A percentile compares a stretch with the other conserved stretches of the same genome.
Conservation (phyloP, 179 eudicot species). For the Spergularia azorica region DNA sequence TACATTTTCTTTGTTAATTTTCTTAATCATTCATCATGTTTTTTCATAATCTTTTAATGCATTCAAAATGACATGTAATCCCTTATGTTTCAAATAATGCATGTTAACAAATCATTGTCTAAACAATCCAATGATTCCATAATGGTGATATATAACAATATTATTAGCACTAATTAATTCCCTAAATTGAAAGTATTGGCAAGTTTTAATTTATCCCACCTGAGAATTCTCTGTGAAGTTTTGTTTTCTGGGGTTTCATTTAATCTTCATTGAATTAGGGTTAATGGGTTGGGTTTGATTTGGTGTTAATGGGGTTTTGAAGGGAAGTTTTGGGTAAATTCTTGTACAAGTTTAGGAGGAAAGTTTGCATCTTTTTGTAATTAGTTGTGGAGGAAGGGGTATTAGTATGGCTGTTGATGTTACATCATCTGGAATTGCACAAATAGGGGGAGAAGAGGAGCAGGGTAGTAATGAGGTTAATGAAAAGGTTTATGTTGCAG, state of each 20-base stretch:
- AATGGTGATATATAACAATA: too few relatives aligned
- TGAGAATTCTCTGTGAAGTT: conserved; percentile 9
- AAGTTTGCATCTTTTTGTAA: conserved; percentile 4
- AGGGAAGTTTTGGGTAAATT: neutral
- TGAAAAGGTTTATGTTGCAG: conserved; percentile 68
- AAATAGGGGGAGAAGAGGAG: neutral
- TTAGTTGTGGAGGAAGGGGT: neutral
- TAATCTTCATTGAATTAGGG: neutral
- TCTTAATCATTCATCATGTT: too few relatives aligned
- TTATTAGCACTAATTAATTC: neutral
- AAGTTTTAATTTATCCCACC: neutral
- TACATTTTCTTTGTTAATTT: too few relatives aligned
- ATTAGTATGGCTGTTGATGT: neutral
- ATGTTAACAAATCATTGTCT: too few relatives aligned
- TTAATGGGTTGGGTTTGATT: conserved; percentile 6
- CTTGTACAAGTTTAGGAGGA: neutral
- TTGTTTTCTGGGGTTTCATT: conserved; percentile 7
- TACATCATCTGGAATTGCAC: neutral
- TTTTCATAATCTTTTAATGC: too few relatives aligned
- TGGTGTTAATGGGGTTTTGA: neutral
- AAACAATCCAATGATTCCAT: too few relatives aligned
- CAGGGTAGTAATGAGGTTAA: conserved; percentile 18
- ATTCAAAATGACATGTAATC: too few relatives aligned
- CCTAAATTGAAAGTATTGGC: too few relatives aligned
- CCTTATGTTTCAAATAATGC: too few relatives aligned